These are phyloP conservation scores for Colletotrichum higginsianum DNA, from an alignment of 2,329 filamentous ascomycete species.

Conservation along the genomic window DNA sequence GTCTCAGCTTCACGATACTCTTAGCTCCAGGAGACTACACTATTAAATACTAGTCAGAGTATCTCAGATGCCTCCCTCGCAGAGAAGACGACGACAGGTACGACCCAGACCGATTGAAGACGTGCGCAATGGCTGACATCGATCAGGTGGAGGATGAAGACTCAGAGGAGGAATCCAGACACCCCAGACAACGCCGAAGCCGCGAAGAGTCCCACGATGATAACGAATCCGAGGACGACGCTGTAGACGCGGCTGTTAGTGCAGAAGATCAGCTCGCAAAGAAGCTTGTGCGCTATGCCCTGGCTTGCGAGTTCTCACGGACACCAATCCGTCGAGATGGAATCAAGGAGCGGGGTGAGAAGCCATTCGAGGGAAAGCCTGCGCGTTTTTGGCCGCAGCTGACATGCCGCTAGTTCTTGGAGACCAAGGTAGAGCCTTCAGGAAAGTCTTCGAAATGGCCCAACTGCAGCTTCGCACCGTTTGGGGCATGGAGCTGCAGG, in stretches of 20 bases:
- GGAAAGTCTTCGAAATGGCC: conserved; percentile 80
- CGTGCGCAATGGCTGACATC: conserved; percentile 22
- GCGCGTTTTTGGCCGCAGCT: background rate
- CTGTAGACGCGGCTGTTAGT: conserved; percentile 51
- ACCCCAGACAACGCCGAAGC: conserved; percentile 51
- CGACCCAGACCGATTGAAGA: conserved; percentile 21
- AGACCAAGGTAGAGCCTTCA: conserved; percentile 79
- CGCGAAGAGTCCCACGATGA: conserved; percentile 51
- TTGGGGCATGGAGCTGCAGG: conserved; percentile 95
- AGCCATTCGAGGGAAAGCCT: background rate
- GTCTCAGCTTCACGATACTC: background rate
- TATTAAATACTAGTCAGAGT: too few species aligned
- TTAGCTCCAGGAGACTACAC: fast-evolving
- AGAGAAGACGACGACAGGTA: conserved; percentile 53
- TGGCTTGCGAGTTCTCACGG: conserved; percentile 76
- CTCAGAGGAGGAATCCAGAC: conserved; percentile 50
- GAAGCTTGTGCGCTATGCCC: conserved; percentile 77
- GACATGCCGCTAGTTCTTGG: conserved; percentile 74
- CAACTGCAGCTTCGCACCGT: conserved; percentile 78
- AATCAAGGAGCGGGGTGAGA: conserved; percentile 74
- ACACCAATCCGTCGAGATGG: conserved; percentile 73
- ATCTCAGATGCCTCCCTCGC: conserved; percentile 50
- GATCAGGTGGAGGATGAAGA: conserved; percentile 50
- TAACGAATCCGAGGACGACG: conserved; percentile 54
- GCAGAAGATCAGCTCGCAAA: conserved; percentile 70